Evolutionary conservation across 352 stramenopile species (phyloP).

Genomic region (Globisporangium echinulatum): DNA sequence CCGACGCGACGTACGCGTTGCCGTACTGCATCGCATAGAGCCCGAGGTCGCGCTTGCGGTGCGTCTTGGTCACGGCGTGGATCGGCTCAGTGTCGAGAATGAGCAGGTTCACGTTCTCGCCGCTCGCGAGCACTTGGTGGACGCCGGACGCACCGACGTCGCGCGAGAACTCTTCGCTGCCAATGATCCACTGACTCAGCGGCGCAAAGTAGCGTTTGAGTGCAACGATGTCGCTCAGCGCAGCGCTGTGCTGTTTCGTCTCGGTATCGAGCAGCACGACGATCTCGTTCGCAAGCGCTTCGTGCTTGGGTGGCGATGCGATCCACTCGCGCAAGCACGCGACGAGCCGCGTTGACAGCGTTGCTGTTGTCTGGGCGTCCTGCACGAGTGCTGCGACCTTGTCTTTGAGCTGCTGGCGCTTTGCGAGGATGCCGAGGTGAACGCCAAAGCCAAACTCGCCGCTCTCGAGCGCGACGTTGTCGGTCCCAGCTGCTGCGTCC

Average conservation of each 20-base stretch:
- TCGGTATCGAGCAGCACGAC: conserved; percentile 57
- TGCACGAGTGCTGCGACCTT: conserved; percentile 42
- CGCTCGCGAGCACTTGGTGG: conserved; percentile 66
- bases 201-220: conserved; percentile 56
- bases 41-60: conserved; percentile 89
- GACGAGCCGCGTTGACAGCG: conserved; percentile 42
- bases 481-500: conserved; percentile 19
- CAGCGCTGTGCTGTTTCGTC: conserved; percentile 19
- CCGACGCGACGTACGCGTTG: conserved; percentile 90
- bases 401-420: conserved; percentile 63
- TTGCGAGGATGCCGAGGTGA: conserved; percentile 58
- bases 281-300: conserved; percentile 61
- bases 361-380: conserved; percentile 14
- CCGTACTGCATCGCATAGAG: conserved; percentile 93
- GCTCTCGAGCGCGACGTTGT: conserved; percentile 42
- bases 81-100: conserved; percentile 75
- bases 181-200: conserved; percentile 78
- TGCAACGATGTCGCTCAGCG: conserved; percentile 39
- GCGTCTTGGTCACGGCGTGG: conserved; percentile 47
- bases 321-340: conserved; percentile 41
- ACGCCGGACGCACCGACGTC: conserved; percentile 64
- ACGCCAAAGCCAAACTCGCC: conserved; percentile 74
- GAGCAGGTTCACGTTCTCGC: conserved; percentile 72
- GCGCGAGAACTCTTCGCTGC: conserved; percentile 69
- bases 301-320: conserved; percentile 44